phyloP scores from a whole-genome alignment of 2,329 filamentous ascomycete genomes.

The Sclerotinia glacialis region DNA sequence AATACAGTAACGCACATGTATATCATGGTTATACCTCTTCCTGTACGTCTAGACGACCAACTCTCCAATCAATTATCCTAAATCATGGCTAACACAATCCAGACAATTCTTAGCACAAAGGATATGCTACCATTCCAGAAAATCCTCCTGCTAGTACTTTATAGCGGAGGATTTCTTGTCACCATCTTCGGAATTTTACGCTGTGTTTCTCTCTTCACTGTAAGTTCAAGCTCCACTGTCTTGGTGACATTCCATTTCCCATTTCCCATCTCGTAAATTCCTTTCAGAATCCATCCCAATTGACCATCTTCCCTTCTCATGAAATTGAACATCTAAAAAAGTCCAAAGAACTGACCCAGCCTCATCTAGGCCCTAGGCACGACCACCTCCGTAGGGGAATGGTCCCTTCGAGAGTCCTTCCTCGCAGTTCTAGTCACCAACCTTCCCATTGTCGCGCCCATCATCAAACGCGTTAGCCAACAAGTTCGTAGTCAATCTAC shows the following conservation, averaged over 20 bases:
- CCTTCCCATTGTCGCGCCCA: conserved; percentile 9
- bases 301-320: no score
- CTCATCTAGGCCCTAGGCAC: not conserved
- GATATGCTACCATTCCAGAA: conserved; percentile 10
- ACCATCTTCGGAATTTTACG: conserved; percentile 7
- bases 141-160: conserved; percentile 9
- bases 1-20: conserved; percentile 12
- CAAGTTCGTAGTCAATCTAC: not conserved
- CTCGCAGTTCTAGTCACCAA: conserved; percentile 13
- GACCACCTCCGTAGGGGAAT: not conserved
- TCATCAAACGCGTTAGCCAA: not conserved
- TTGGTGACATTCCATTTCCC: not conserved
- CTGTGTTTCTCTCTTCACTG: not conserved
- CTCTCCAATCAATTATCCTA: no score
- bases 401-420: conserved; percentile 14
- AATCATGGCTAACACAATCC: not conserved
- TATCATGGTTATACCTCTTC: conserved; percentile 13
- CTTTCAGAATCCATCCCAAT: no score
- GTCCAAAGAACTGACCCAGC: not conserved
- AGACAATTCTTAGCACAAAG: not conserved
- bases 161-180: conserved; percentile 12
- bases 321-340: not conserved
- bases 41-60: not conserved
- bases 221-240: not conserved
- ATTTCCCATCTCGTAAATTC: not conserved